Evolutionary conservation across 768 basidiomycete genomes (phyloP), one percentile per base, ranked within the genome.

Genomic region (Hysterangium stoloniferum): DNA sequence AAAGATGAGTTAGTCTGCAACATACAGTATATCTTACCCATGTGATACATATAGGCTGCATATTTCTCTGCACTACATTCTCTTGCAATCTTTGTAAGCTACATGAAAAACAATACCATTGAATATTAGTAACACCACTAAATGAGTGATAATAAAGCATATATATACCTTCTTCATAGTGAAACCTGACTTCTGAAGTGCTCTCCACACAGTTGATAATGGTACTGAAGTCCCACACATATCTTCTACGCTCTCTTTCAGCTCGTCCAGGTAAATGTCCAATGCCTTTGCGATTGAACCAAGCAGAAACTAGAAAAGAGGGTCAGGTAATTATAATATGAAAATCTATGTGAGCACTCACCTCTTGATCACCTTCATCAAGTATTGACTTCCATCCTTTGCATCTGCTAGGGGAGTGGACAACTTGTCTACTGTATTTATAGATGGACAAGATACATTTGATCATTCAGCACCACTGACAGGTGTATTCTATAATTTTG

Each of bases 1-100:
- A 50, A 60, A 63, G 1, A 63, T 62, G 3, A 58, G 57, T 27
- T 62, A 57, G 1, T 52, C 24, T 1, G 61, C 44, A 0, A 0
- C n/a, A 17, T 60, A 58, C n/a, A n/a, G n/a, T n/a, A n/a, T 45
- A 54, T 45, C 32, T 41, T 11, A 22, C 52, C 40, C 4, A 60
- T 45, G 1, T 43, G 28, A 17, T 2, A 29, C 5, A 5, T 28
- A 41, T 41, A 60, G 15, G 44, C 27, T 0, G 52, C 52, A 6
- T 52, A 46, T 27, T 48, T 44, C 6, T 3, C 25, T 2, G 12
- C 54, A 33, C 53, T 48, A 0, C 48, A 48, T 28, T 61, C 56
- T 6, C 38, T 34, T 9, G 59, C 59, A 1, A 50, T 40, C 1
- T 52, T 56, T 15, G 57, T 55, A 11, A 59, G 32, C 59, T 60